Percentiles rank a stretch among this genome's conserved stretches.
Evolutionary conservation across 441 rosid species (phyloP).

Genomic region (Rhodomyrtus psidioides): DNA sequence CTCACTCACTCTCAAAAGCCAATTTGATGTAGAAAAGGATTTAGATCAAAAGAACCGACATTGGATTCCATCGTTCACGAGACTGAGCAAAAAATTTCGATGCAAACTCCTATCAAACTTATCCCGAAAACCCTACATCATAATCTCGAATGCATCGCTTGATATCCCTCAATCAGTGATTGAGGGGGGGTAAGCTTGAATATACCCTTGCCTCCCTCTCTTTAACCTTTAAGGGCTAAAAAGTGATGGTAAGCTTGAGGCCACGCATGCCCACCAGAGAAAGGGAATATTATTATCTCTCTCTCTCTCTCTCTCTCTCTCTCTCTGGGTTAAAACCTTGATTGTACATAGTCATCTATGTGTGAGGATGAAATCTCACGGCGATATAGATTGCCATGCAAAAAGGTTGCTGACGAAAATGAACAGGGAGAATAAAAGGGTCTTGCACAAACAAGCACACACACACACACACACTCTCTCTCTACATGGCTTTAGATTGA

Average conservation of each 20-base stretch:
- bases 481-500: slow-evolving; percentile 33
- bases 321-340: background rate
- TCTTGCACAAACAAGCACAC: too few relatives aligned
- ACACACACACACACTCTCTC: background rate
- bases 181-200: background rate
- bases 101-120: background rate
- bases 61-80: slow-evolving; percentile 31
- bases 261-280: slow-evolving; percentile 13
- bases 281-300: background rate
- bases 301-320: background rate
- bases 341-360: background rate
- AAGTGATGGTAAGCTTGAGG: slow-evolving; percentile 3
- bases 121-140: background rate
- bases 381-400: background rate
- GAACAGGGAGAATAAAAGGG: slow-evolving; percentile 14
- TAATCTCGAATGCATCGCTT: background rate
- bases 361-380: background rate
- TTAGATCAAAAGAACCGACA: slow-evolving; percentile 21
- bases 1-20: slow-evolving; percentile 27
- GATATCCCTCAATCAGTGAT: background rate
- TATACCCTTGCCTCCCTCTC: background rate
- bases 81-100: background rate
- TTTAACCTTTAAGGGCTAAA: background rate
- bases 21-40: slow-evolving; percentile 20
- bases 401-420: background rate